Base-by-base conservation (phyloP, 208 protist genomes). In the Leishmania braziliensis region DNA sequence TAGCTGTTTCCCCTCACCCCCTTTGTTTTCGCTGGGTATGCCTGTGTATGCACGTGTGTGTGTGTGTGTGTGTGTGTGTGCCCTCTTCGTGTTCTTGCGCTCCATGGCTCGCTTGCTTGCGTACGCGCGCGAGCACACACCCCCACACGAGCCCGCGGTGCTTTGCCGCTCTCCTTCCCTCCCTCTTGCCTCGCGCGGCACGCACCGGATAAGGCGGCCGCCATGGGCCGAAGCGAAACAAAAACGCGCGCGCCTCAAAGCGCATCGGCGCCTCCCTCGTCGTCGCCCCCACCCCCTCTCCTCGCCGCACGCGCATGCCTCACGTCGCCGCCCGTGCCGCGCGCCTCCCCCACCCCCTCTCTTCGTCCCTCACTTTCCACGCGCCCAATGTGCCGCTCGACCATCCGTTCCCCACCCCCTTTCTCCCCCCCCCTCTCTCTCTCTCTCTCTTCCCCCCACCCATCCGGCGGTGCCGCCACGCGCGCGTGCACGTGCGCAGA, bases 31-130 rank as follows among this genome's bases (percentile, higher is more conserved):
- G 1, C 33, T 46, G 65, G 0, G 18, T 66, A 12, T 26, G 26
- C 23, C 18, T n/a, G n/a, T n/a, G n/a, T n/a, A n/a, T n/a, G n/a
- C n/a, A n/a, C n/a, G n/a, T 36, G 0, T 36, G 36, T 36, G 36
- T 36, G 36, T 36, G 36, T 36, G 36, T 43, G 51, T 68, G 68
- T 58, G 70, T n/a, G 70, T 58, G 70, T 58, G 70, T 75, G 43
- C 58, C 20, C 18, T 56, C 9, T 18, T 39, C n/a, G n/a, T 26
- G 46, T 53, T 39, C 68, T 72, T n/a, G 12, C 68, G 8, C 20
- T 72, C 43, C 8, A n/a, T 72, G 36, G 39, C 33, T 72, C 43
- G 39, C 36, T 6, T 72, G 39, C 12, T 39, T 43, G 29, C 20
- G 12, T 48, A 36, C 36, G 36, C 36, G 36, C 36, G 36, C 36